These are phyloP conservation scores for Chenopodium suecicum DNA, from an alignment of 148 eudicot genomes.

Conservation along the genomic window DNA sequence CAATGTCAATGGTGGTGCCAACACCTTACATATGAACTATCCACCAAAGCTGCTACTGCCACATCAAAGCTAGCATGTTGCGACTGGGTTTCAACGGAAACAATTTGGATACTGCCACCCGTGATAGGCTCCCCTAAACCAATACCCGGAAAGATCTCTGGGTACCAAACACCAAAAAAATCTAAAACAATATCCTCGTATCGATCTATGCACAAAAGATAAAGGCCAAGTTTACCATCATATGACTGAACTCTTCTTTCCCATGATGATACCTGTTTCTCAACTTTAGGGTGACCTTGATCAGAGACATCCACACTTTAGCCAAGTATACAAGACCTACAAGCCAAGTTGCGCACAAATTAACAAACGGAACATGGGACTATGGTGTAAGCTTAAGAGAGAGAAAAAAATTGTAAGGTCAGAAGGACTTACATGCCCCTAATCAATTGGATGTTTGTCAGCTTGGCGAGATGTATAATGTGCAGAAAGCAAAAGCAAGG, in stretches of 20 bases:
- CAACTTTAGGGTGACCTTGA: not conserved
- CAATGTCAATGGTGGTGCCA: not conserved
- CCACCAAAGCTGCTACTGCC: slow-evolving; percentile 7
- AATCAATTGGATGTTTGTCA: slow-evolving; percentile 86
- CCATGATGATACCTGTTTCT: not conserved
- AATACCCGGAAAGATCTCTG: not conserved
- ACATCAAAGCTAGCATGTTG: not conserved
- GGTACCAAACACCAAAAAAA: not conserved
- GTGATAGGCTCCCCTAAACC: slow-evolving; percentile 1
- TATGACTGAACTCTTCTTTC: slow-evolving; percentile 3
- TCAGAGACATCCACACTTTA: not conserved
- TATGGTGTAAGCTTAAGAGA: not conserved
- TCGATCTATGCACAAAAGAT: slow-evolving; percentile 4
- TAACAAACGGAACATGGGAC: not conserved
- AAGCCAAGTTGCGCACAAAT: not conserved
- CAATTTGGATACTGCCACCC: not conserved
- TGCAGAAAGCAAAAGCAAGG: slow-evolving; percentile 91
- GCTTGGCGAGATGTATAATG: slow-evolving; percentile 92
- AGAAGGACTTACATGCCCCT: slow-evolving; percentile 6
- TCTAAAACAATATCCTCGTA: not conserved
- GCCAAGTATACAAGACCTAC: not conserved
- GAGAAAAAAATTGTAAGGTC: not conserved
- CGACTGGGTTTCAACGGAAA: not conserved
- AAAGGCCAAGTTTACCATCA: not conserved
- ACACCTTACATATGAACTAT: not conserved